Evolutionary conservation across 2,329 filamentous ascomycete genomes (phyloP), one percentile per base, ranked within the genome.

Genomic region (Calonectria fujianensis): DNA sequence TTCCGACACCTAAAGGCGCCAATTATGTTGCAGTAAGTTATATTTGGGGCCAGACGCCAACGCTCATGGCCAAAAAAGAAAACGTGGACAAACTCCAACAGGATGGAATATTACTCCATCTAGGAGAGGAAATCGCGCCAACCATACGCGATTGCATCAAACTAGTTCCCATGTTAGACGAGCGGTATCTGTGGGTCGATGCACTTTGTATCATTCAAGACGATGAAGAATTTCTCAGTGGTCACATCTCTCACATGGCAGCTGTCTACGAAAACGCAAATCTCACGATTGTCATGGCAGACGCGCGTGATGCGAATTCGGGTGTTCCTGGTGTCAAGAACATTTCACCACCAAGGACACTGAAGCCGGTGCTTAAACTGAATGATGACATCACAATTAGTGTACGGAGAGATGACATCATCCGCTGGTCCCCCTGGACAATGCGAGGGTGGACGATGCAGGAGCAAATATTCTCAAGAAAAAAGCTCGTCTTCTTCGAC

Each of bases 131-230:
- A 35, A 52, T 75, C 6, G 41, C 68, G 8, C 39, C 54, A 10
- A 74, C 74, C 0, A 52, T 74, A 27, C 37, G 45, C 11, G 32
- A 75, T 20, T 29, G 67, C 11, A 75, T 75, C 9, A 65, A 66
- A n/a, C 41, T 74, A 2, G 68, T 75, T 24, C 67, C 72, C 20
- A 32, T 57, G 10, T 32, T 75, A 5, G 71, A 54, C 4, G 54
- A 75, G 18, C 63, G 50, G 1, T 74, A 74, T 20, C 69, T 76
- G 6, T 76, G 74, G 72, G 64, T 76, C 2, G 74, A 74, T 27
- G 48, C 63, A 1, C 71, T 74, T n/a, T 74, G 70, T 41, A 73
- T 75, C n/a, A 14, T 57, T 32, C 72, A 75, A n/a, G 72, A 75
- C 20, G 72, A 74, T 20, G 32, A 69, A 18, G 64, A 45, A 8